phyloP scores from a whole-genome alignment of 2,329 filamentous ascomycete genomes.

The Alternaria panax region DNA sequence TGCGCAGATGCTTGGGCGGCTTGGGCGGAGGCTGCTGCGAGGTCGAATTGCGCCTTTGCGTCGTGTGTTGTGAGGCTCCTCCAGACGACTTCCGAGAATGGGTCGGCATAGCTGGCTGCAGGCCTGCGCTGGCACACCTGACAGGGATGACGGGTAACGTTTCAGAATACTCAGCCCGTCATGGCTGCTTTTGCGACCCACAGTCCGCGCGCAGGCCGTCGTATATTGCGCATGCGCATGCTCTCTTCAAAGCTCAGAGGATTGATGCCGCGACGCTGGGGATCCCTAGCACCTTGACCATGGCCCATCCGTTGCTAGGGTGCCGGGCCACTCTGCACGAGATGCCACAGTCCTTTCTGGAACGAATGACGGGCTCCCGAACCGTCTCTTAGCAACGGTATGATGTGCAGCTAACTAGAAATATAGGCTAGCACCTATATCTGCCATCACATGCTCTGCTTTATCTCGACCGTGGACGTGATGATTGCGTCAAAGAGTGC shows the following conservation, averaged over 20 bases:
- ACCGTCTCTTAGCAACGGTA: conserved; percentile 1
- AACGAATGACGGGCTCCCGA: conserved; percentile 13
- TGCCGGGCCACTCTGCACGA: conserved; percentile 19
- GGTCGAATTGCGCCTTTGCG: conserved; percentile 10
- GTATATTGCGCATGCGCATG: conserved; percentile 23
- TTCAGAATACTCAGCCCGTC: conserved; percentile 27
- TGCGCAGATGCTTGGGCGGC: conserved; percentile 34
- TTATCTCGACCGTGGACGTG: neutral
- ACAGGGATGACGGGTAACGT: conserved; percentile 27
- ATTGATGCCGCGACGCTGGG: conserved; percentile 19
- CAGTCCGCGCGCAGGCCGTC: conserved; percentile 20
- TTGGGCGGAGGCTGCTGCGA: conserved; percentile 23
- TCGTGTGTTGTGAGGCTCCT: conserved; percentile 20
- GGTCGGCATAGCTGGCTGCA: conserved; percentile 27
- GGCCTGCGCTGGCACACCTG: conserved; percentile 28
- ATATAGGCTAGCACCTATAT: conserved; percentile 1
- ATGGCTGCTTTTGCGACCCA: conserved; percentile 31
- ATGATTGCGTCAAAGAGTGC: neutral
- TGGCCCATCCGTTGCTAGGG: conserved; percentile 21
- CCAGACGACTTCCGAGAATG: conserved; percentile 26
- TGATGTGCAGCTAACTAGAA: conserved; percentile 15
- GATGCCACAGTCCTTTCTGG: conserved; percentile 19
- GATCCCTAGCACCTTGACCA: conserved; percentile 14
- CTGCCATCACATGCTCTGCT: neutral
- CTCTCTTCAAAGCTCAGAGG: conserved; percentile 15